Base-by-base conservation (phyloP, 176 grass and related monocot genomes). In the bread wheat (Triticum aestivum) region DNA sequence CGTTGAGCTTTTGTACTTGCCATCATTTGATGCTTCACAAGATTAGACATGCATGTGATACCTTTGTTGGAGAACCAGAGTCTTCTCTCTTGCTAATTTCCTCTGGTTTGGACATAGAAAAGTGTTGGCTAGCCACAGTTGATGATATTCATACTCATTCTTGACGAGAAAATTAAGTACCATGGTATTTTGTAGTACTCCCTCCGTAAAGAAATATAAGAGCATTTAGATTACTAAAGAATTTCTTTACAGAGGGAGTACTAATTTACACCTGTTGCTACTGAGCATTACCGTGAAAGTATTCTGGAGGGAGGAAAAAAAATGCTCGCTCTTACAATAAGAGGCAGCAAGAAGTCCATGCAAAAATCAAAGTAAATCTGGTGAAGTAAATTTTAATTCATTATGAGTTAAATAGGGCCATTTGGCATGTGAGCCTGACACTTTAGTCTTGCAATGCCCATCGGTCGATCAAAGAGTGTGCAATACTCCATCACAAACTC, bases 21-120 rank as follows among this genome's bases (percentile, higher is more conserved):
- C 77, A 91, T 77, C 82, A 84, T 85, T 61, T 88, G 89, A 85
- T 85, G 77, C 77, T 75, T 84, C 65, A 67, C 69, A 64, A 29
- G 27, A 83, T 78, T 71, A 30, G 82, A 69, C 76, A 75, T 83
- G 79, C 62, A 85, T 88, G 89, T 70, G 81, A 39, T 65, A n/a
- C 81, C 65, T 84, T 87, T 63, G 61, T 87, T 54, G 61, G 37
- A 61, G 82, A 84, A 47, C 11, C 34, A 81, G 13, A 44, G 3
- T 2, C 68, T 11, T 75, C 24, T 42, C 33, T 71, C 13, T 61
- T 49, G 52, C 32, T 45, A 44, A 21, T 33, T 80, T 81, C 30
- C 35, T 67, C 37, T 34, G 2, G 12, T 45, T 59, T 42, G 68
- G 8, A 38, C 79, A 30, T 69, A 27, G 15, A n/a, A 49, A 29